Base-by-base conservation (phyloP, 2,329 filamentous ascomycete species). In the Xylaria sp. region DNA sequence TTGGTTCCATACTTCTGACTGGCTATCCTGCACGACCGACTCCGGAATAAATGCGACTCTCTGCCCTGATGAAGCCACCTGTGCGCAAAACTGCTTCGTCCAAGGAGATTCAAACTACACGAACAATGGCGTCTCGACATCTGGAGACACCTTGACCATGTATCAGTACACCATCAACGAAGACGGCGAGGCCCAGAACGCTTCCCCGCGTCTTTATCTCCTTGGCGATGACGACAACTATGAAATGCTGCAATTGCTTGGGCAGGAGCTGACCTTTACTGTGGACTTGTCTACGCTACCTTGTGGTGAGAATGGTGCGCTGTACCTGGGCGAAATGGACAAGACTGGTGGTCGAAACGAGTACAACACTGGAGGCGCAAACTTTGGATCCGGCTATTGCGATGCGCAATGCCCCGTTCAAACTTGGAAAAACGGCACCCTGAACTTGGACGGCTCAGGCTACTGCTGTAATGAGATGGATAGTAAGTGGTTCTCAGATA, bases 391-490 rank as follows among this genome's bases (percentile, higher is more conserved):
- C 2, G 88, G 88, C 10, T 90, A 90, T 78, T 90, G 88, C 67
- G 86, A 88, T 74, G 82, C 85, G 10, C 86, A 88, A 74, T 88
- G 86, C 75, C 81, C 82, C 40, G 84, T 84, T 73, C 69, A 76
- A 23, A 76, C 72, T 5, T 84, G 85, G 72, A 84, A 85, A 68
- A 81, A 81, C 60, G 83, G 83, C 25, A 72, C 80, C 68, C 82
- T 71, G 23, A 90, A 90, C 75, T 81, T 84, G n/a, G 84, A 86
- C 6, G 82, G 79, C 51, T 81, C 85, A 59, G 90, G 90, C 69
- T 83, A 88, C 47, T 91, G 90, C 84, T 92, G 90, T 79, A 81
- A 85, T 51, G 90, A 92, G 79, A 89, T 92, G 85, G 90, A 92
- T 68, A 84, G 69, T 71, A 54, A 71, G 69, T 71, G 25, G 8